Evolutionary conservation across 73 alveolate species (phyloP), one percentile per base, ranked within the genome.

Genomic region (Tetrahymena malaccensis): DNA sequence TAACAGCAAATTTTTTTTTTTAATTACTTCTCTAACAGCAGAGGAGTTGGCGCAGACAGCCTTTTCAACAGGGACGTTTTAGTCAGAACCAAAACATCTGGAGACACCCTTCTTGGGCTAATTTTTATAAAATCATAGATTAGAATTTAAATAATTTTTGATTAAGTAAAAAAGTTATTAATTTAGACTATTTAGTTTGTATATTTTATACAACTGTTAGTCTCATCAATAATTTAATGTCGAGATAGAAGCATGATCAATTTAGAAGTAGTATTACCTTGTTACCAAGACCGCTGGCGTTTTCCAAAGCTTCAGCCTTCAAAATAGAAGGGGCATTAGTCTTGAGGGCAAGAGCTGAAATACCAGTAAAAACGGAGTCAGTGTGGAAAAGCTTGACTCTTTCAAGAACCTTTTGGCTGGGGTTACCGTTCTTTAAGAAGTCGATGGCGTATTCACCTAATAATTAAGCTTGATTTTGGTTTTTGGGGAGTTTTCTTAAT

Each of bases 261-360:
- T 50, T 70, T n/a, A n/a, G n/a, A 25, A 27, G 89, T 56, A 25
- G 25, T 70, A n/a, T 70, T 70, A 97, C 96, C 44, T 57, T 84
- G 96, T 83, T 93, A n/a, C 89, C 89, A 70, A 70, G 35, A 70
- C 89, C 89, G 31, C 38, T 22, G 19, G 89, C 89, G 17, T 70
- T 70, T 70, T 70, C 89, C 43, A 70, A 70, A n/a, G 89, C 89
- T 70, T 70, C 89, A 70, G 89, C 89, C 89, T 70, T 70, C 37
- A 98, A 95, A 9, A 98, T 50, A 38, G 97, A 96, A 25, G 99
- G 99, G 31, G 99, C 98, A 94, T 98, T 98, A n/a, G 99, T 97
- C 89, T 94, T 96, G 97, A 97, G 93, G 16, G 99, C 98, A 27
- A 98, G 94, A 16, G 99, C 99, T 43, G 99, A 97, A 25, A 98